phyloP scores from a whole-genome alignment of 2,329 filamentous ascomycete genomes.

The Cercospora sesami region DNA sequence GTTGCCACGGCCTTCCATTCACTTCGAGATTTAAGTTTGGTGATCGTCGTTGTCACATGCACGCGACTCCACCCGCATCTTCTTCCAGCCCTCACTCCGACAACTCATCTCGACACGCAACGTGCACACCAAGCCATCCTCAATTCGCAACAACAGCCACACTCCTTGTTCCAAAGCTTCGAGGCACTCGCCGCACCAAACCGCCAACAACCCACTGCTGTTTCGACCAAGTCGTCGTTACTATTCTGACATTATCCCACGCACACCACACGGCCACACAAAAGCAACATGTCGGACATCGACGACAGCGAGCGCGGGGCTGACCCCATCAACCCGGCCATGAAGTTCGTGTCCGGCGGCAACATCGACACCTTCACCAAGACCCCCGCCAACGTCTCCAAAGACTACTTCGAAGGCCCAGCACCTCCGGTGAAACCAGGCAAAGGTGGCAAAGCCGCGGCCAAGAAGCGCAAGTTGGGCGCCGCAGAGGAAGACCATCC shows the following conservation, averaged over 20 bases:
- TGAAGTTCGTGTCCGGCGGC: conserved; percentile 24
- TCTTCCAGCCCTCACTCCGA: background rate
- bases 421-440: conserved; percentile 2
- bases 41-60: background rate
- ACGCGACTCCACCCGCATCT: background rate
- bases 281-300: background rate
- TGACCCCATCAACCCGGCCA: conserved; percentile 13
- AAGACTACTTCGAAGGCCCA: conserved; percentile 19
- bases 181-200: background rate
- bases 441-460: conserved; percentile 1
- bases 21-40: background rate
- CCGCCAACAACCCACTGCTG: background rate
- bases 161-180: background rate
- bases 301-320: conserved; percentile 2
- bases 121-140: background rate
- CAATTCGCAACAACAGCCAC: background rate
- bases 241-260: background rate
- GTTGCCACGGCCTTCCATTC: background rate
- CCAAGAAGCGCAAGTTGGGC: conserved; percentile 22
- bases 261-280: background rate
- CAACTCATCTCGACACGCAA: background rate
- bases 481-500: background rate
- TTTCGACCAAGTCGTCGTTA: background rate
- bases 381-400: conserved; percentile 26
- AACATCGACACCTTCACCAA: conserved; percentile 22